These are phyloP conservation scores for Hymenoscyphus fructigenus DNA, from an alignment of 2,329 filamentous ascomycete genomes.

Conservation along the genomic window DNA sequence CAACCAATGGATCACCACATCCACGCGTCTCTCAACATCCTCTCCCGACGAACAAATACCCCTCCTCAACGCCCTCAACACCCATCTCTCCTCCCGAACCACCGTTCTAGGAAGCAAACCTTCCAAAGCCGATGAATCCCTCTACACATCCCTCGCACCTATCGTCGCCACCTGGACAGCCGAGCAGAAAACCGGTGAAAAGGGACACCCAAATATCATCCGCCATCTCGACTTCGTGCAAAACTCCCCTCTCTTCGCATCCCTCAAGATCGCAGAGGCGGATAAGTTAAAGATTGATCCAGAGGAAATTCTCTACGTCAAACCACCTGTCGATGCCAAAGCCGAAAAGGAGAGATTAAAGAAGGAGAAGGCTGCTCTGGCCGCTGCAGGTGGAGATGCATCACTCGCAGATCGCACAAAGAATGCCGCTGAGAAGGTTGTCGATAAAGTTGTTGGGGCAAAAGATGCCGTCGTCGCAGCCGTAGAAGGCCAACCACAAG, in stretches of 20 bases:
- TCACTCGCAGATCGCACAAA: conserved; percentile 50
- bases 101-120: conserved; percentile 89
- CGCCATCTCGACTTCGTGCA: conserved; percentile 93
- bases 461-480: conserved; percentile 40
- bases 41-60: conserved; percentile 55
- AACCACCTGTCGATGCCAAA: conserved; percentile 86
- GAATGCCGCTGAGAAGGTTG: conserved; percentile 6
- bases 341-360: conserved; percentile 95
- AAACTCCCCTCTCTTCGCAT: conserved; percentile 72
- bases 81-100: conserved; percentile 82
- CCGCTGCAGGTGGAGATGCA: conserved; percentile 49
- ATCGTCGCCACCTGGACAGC: conserved; percentile 75
- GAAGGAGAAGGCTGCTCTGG: conserved; percentile 83
- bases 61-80: conserved; percentile 78
- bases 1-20: conserved; percentile 81
- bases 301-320: conserved; percentile 80
- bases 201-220: conserved; percentile 87
- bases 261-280: conserved; percentile 62
- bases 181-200: conserved; percentile 85
- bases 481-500: conserved; percentile 40
- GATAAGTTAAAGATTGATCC: conserved; percentile 79
- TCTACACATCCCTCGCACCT: conserved; percentile 77
- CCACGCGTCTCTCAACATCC: conserved; percentile 64
- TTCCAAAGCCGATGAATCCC: conserved; percentile 79
- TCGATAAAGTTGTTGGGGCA: conserved; percentile 45